Base-by-base conservation (phyloP, 2,329 filamentous ascomycete species). In the Calonectria montana region DNA sequence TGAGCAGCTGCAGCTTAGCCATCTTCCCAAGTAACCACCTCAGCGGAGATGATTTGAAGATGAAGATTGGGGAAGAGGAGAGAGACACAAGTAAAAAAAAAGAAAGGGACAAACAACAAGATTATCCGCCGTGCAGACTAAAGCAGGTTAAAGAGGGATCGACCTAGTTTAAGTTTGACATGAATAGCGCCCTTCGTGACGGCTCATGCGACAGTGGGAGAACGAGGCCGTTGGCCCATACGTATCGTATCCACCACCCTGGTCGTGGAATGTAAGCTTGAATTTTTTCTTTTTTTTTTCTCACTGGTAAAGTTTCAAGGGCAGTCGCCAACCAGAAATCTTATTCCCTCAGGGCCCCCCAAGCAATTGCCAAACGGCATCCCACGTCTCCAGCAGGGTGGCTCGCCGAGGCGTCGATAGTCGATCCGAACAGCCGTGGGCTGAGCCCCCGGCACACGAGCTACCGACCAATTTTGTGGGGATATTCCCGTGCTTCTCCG, bases 381-480 rank as follows among this genome's bases (percentile, higher is more conserved):
- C 67, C 67, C 41, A 65, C 43, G 39, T 25, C 31, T 35, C 48
- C 21, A 65, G 43, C 35, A 45, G 50, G 48, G 50, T 57, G 59
- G 27, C 59, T 37, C 48, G n/a, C 23, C 21, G 53, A 67, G 45
- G 57, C 63, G 64, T 67, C 63, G 25, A 63, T 71, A 48, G 69
- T 25, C 57, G n/a, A 57, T 55, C 63, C 69, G 64, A 71, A 64
- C 64, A 71, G 64, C 69, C 69, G 59, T 69, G 59, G 37, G 59
- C 69, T 55, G 59, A 64, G 48, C n/a, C 18, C 25, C 66, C 65
- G 63, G 69, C 69, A 59, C 35, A 31, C 31, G 39, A 18, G n/a
- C 41, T 64, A 61, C 27, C 45, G 55, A 23, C 21, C 10, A n/a
- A 29, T 9, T 27, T 59, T 59, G 57, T 65, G 68, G 50, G 16